These are phyloP conservation scores for Saccharomycopsis olivae DNA, from an alignment of 805 yeast species.

Conservation along the genomic window DNA sequence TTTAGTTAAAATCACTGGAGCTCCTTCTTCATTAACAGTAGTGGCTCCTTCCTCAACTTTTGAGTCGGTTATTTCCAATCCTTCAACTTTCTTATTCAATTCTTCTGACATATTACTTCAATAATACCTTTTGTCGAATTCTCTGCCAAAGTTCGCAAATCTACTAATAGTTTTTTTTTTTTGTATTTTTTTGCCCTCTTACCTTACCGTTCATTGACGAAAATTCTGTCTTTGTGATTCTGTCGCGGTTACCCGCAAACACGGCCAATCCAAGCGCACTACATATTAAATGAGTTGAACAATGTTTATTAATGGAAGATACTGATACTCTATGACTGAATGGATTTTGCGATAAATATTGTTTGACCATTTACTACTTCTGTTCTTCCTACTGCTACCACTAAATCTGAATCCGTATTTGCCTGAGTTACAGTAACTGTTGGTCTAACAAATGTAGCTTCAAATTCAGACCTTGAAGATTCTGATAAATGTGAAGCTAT, in stretches of 20 bases:
- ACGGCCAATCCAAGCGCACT: background rate
- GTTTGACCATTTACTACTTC: background rate
- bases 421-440: slow-evolving; percentile 6
- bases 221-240: too few species aligned
- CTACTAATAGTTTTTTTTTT: background rate
- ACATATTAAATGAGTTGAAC: background rate
- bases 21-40: background rate
- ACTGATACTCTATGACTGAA: too few species aligned
- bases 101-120: slow-evolving; percentile 30
- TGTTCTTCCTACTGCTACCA: background rate
- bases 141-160: background rate
- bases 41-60: background rate
- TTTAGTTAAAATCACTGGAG: slow-evolving; percentile 20
- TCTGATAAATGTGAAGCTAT: background rate
- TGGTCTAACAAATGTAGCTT: slow-evolving; percentile 2
- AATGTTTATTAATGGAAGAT: background rate
- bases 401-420: background rate
- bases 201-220: background rate
- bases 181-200: background rate
- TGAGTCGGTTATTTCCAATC: slow-evolving; percentile 29
- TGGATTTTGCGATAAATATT: background rate
- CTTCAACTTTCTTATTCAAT: slow-evolving; percentile 34
- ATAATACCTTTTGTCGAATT: background rate
- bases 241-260: background rate
- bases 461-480: background rate